Conservation (phyloP, 345 rosid genomes). For the Erodium maritimum region DNA sequence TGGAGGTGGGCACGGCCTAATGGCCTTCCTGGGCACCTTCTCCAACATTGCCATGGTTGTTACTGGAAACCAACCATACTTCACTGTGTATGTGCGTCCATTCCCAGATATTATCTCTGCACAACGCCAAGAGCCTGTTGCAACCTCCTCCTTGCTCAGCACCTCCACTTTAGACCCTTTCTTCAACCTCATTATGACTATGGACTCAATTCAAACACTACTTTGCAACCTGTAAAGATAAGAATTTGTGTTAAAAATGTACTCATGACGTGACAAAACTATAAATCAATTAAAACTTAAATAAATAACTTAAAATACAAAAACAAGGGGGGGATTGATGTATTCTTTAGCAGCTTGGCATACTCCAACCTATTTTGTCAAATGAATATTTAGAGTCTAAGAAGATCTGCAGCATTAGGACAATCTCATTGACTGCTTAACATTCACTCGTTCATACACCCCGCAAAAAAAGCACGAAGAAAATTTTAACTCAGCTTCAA, state of each 20-base stretch:
- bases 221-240: not conserved
- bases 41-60: conserved; percentile 12
- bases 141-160: conserved; percentile 25
- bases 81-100: conserved; percentile 41
- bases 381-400: too few relatives aligned
- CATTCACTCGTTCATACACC: not conserved
- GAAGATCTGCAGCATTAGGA: not conserved
- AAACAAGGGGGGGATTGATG: too few relatives aligned
- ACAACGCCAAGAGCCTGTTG: conserved; percentile 43
- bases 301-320: too few relatives aligned
- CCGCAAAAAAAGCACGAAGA: not conserved
- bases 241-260: not conserved
- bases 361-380: too few relatives aligned
- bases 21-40: conserved; percentile 42
- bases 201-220: not conserved
- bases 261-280: not conserved
- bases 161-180: conserved; percentile 59
- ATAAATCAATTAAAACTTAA: not conserved
- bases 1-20: conserved; percentile 54
- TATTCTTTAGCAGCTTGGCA: too few relatives aligned
- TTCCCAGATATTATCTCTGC: conserved; percentile 49
- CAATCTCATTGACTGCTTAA: not conserved
- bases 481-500: not conserved
- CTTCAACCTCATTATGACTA: conserved; percentile 41
- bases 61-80: conserved; percentile 16